phyloP scores from a whole-genome alignment of 306 rosid species.

The Hippophae rhamnoides region DNA sequence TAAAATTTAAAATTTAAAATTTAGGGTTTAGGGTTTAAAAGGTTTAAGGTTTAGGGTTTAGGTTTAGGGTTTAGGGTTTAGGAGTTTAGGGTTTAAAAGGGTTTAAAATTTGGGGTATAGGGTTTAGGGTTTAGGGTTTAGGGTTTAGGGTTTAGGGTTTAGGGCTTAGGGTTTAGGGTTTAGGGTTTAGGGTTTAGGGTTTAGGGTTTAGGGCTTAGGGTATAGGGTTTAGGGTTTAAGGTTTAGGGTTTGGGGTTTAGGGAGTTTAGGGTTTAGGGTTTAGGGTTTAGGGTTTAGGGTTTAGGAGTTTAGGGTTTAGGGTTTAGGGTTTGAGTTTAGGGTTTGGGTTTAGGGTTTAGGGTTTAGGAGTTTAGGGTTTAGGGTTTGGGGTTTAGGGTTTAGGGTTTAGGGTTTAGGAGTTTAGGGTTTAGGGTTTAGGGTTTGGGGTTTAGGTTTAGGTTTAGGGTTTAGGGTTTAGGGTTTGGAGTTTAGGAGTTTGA shows the following conservation, averaged over 20 bases:
- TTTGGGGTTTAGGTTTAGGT: too few species aligned
- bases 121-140: slow-evolving; percentile 15
- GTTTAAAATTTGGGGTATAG: slow-evolving; percentile 6
- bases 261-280: slow-evolving; percentile 21
- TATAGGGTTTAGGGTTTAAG: slow-evolving; percentile 7
- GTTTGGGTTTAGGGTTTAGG: slow-evolving; percentile 11
- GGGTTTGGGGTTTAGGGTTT: slow-evolving; percentile 11
- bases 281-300: slow-evolving; percentile 11
- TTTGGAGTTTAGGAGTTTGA: too few species aligned
- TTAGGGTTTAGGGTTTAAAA: slow-evolving; percentile 9
- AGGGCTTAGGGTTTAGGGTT: slow-evolving; percentile 10
- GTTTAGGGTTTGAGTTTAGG: slow-evolving; percentile 10
- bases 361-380: slow-evolving; percentile 17
- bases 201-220: slow-evolving; percentile 12
- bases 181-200: slow-evolving; percentile 12
- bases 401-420: too few species aligned
- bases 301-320: slow-evolving; percentile 4
- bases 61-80: slow-evolving; percentile 1
- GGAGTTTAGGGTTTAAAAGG: slow-evolving; percentile 18
- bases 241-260: slow-evolving; percentile 5
- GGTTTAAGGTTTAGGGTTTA: slow-evolving; percentile 5
- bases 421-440: too few species aligned
- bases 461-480: too few species aligned
- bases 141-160: slow-evolving; percentile 12
- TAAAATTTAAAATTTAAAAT: slow-evolving; percentile 1